Evolutionary conservation across 2,329 filamentous ascomycete species (phyloP).

Genomic region (Capronia americana): DNA sequence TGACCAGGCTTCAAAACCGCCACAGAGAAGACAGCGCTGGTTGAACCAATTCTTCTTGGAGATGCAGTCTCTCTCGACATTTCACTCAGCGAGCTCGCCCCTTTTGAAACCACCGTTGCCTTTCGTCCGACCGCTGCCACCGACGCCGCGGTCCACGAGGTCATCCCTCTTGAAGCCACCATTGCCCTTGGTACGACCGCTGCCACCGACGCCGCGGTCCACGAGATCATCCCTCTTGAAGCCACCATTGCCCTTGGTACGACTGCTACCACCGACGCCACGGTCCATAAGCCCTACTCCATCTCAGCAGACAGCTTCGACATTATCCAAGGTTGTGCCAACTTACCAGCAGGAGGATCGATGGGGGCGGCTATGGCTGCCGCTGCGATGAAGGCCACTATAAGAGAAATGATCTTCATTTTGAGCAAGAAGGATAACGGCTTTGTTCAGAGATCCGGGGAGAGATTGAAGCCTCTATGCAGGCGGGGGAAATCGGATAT

Average conservation of each 20-base stretch:
- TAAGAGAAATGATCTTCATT: constrained; percentile 10
- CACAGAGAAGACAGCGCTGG: no score
- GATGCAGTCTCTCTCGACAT: no score
- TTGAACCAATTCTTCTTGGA: no score
- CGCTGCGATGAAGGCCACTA: constrained; percentile 9
- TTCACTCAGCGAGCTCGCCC: no score
- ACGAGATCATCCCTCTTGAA: constrained; percentile 7
- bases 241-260: neutral
- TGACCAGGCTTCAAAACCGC: no score
- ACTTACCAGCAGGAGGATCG: neutral
- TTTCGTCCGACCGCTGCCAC: no score
- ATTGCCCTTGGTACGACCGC: neutral
- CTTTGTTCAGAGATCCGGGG: no score
- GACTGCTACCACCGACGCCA: neutral
- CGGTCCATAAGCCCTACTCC: neutral
- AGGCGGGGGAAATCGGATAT: no score
- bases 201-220: neutral
- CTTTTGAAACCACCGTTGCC: no score
- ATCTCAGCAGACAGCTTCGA: neutral
- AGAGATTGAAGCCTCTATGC: no score
- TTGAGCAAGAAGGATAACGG: neutral
- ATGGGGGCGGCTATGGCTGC: constrained; percentile 9
- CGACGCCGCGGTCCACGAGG: no score
- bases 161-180: constrained; percentile 4
- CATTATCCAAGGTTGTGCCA: no score